Evolutionary conservation across 768 basidiomycete species (phyloP), one percentile per base, ranked within the genome.

Genomic region (Punctularia strigosozonata): DNA sequence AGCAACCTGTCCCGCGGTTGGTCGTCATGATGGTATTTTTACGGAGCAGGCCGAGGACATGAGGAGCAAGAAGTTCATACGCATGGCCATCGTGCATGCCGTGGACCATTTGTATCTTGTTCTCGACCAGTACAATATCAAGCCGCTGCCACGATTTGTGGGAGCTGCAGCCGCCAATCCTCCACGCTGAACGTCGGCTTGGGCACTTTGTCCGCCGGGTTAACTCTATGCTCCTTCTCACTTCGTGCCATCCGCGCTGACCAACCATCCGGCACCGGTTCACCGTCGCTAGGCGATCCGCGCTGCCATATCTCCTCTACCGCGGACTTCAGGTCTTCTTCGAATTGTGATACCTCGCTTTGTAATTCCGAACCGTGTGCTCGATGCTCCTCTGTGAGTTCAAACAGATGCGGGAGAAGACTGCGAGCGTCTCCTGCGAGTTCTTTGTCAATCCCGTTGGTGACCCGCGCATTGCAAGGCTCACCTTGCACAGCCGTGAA

Each of bases 351-450:
- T 1, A 88, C 57, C 31, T 77, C 72, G 4, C 59, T 49, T 54
- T 94, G 88, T 41, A 95, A 59, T 2, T 58, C 61, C 25, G 53
- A 46, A 0, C 80, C 90, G 43, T 85, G 80, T n/a, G 61, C 57
- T 2, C 73, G 67, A 51, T 92, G 87, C 26, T 71, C 73, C 4
- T 65, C 43, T 0, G 80, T 75, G 41, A 86, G 73, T 42, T 81
- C 73, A 36, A 82, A 58, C 18, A 95, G 63, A 53, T 90, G 83
- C 3, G 87, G 86, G 7, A 94, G 60, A 18, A 97, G 58, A 32
- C 65, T 65, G 15, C 64, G 61, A 2, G 70, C 69, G 48, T 92
- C 90, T 36, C 62, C 90, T 92, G 40, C 20, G 6, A 38, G 6
- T 25, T 20, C n/a, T n/a, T n/a, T n/a, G n/a, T n/a, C n/a, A n/a